A percentile compares a stretch with the other conserved stretches of the same genome.
Evolutionary conservation across 2,329 filamentous ascomycete species (phyloP).

Genomic region (Juglanconis sp.): DNA sequence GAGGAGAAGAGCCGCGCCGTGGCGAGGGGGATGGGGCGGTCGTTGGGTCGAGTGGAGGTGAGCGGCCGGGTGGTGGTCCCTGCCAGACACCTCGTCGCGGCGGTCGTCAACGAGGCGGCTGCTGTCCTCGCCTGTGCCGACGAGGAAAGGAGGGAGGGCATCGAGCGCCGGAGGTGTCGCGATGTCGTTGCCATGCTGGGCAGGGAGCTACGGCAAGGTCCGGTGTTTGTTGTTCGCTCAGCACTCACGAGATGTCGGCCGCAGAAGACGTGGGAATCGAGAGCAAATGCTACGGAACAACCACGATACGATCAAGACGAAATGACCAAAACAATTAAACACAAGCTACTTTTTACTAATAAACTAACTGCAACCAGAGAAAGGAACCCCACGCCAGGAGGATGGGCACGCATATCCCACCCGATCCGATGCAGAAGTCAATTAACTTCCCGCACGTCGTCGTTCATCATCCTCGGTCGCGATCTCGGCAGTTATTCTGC

Average conservation of each 20-base stretch:
- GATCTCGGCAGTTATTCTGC: slow-evolving; percentile 1
- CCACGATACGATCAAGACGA: too few species aligned
- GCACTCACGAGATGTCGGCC: too few species aligned
- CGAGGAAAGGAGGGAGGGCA: slow-evolving; percentile 9
- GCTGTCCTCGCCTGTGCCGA: neutral
- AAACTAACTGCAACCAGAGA: too few species aligned
- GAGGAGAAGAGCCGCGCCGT: too few species aligned
- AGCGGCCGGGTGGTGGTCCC: too few species aligned
- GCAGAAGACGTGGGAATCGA: too few species aligned
- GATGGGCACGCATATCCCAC: neutral
- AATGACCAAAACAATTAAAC: neutral
- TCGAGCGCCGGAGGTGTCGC: slow-evolving; percentile 12
- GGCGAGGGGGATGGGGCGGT: too few species aligned
- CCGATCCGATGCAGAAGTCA: neutral
- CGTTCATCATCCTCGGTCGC: neutral
- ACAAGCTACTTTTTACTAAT: neutral
- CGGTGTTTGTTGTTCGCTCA: neutral
- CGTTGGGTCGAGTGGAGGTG: too few species aligned
- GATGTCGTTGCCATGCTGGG: slow-evolving; percentile 9
- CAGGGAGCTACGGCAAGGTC: too few species aligned
- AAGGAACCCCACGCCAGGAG: too few species aligned
- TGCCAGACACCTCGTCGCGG: neutral
- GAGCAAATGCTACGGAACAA: too few species aligned
- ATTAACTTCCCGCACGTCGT: neutral
- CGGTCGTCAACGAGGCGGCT: neutral